These are phyloP conservation scores for Trifolium repens DNA, from an alignment of 306 rosid species.

Conservation along the genomic window DNA sequence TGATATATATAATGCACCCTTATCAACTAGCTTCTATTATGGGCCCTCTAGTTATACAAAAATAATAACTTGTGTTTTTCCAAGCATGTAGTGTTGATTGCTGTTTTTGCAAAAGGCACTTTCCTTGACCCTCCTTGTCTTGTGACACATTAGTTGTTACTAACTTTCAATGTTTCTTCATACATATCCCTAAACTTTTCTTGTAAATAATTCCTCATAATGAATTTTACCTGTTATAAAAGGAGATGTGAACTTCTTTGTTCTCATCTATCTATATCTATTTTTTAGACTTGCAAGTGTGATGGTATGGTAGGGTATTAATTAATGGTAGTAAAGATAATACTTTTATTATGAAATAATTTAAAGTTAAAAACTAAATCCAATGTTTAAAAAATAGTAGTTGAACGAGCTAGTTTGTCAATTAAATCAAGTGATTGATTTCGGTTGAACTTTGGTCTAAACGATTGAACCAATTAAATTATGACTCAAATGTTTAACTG, in stretches of 20 bases:
- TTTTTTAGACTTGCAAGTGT: constrained; percentile 16
- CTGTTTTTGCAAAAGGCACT: constrained; percentile 36
- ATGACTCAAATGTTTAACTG: too few relatives aligned
- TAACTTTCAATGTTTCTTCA: constrained; percentile 26
- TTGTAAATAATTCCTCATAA: constrained; percentile 31
- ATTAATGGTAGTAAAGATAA: neutral
- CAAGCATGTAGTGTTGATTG: constrained; percentile 27
- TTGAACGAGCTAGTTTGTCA: too few relatives aligned
- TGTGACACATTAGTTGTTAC: constrained; percentile 34
- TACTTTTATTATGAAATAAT: neutral
- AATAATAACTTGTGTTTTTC: constrained; percentile 16
- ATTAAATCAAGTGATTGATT: too few relatives aligned
- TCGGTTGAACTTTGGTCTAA: too few relatives aligned
- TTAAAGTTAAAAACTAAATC: neutral
- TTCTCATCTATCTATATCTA: constrained; percentile 33
- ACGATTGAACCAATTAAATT: too few relatives aligned
- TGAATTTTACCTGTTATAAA: constrained; percentile 25
- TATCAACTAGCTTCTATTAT: constrained; percentile 30
- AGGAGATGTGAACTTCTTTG: constrained; percentile 3
- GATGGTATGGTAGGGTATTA: neutral
- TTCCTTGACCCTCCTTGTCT: constrained; percentile 40
- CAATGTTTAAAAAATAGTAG: neutral
- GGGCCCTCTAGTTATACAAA: constrained; percentile 25
- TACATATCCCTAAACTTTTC: constrained; percentile 28
- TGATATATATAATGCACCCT: constrained; percentile 20